These are phyloP conservation scores for Dendrobium huoshanense DNA, from an alignment of 106 monocot species.

Conservation along the genomic window DNA sequence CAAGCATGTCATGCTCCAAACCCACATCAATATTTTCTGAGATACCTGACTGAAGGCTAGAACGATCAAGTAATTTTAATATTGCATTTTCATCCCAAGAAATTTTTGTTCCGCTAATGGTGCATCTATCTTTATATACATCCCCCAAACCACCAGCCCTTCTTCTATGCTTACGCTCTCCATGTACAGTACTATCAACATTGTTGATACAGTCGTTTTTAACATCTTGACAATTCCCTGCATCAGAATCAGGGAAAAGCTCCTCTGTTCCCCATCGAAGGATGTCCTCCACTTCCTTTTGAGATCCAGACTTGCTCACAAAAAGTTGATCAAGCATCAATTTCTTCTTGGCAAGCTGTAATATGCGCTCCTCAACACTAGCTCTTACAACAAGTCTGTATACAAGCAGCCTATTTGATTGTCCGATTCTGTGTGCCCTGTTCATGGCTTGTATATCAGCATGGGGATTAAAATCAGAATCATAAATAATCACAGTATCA, in stretches of 20 bases:
- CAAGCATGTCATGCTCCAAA: constrained; percentile 90
- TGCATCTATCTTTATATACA: constrained; percentile 83
- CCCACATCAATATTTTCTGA: constrained; percentile 64
- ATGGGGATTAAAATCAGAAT: constrained; percentile 99
- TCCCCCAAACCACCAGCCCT: constrained; percentile 77
- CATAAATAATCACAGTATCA: constrained; percentile 98
- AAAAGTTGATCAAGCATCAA: constrained; percentile 99
- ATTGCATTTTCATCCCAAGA: constrained; percentile 93
- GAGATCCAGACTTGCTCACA: constrained; percentile 90
- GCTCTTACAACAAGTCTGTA: constrained; percentile 96
- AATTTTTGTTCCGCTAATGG: constrained; percentile 56
- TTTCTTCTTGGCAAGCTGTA: constrained; percentile 96
- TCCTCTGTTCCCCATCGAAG: constrained; percentile 98
- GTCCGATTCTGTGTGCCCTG: constrained; percentile 95
- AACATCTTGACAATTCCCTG: constrained; percentile 30
- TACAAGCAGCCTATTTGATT: constrained; percentile 85
- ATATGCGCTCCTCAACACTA: constrained; percentile 95
- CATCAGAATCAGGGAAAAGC: constrained; percentile 61
- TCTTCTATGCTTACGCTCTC: constrained; percentile 60
- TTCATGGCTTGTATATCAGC: constrained; percentile 99
- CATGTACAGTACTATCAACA: constrained; percentile 30
- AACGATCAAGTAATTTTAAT: constrained; percentile 82
- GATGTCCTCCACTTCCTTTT: constrained; percentile 97
- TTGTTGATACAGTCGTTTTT: constrained; percentile 38
- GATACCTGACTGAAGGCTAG: constrained; percentile 49